Evolutionary conservation across 805 yeast genomes (phyloP).

Genomic region (Debaryomyces maramus): DNA sequence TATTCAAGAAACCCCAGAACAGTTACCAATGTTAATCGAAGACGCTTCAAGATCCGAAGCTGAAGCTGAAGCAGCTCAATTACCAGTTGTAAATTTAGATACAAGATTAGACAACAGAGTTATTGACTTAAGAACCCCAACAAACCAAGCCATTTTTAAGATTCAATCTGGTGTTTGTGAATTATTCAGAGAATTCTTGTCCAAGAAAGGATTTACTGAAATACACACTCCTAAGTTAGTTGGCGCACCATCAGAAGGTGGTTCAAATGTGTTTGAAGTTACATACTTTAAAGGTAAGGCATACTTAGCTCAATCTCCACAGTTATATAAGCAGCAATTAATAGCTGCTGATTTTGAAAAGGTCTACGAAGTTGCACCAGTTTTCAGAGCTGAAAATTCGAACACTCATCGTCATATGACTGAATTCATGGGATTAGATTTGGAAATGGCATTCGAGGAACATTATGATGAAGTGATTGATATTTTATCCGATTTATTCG

Average conservation of each 20-base stretch:
- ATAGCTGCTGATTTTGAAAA: conserved; percentile 97
- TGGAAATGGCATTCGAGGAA: conserved; percentile 98
- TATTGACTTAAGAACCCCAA: conserved; percentile 92
- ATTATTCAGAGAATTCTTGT: conserved; percentile 86
- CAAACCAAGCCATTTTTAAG: conserved; percentile 96
- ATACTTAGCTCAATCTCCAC: conserved; percentile 96
- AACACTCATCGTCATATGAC: conserved; percentile 99
- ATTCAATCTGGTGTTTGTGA: conserved; percentile 87
- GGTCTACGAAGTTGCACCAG: conserved; percentile 96
- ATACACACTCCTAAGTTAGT: conserved; percentile 94
- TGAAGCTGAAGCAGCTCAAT: conserved; percentile 86
- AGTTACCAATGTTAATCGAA: conserved; percentile 91
- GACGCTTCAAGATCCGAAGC: conserved; percentile 95
- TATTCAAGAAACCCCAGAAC: conserved; percentile 85
- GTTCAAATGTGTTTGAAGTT: conserved; percentile 93
- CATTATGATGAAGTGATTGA: conserved; percentile 90
- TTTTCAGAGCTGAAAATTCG: conserved; percentile 98
- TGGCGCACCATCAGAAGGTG: conserved; percentile 97
- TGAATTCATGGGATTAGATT: conserved; percentile 94
- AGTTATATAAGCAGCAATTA: conserved; percentile 94
- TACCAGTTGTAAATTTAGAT: conserved; percentile 94
- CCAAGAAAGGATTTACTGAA: conserved; percentile 71
- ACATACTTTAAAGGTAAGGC: conserved; percentile 91
- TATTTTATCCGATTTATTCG: conserved; percentile 67
- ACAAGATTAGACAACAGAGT: conserved; percentile 94